A percentile compares a stretch with the other conserved stretches of the same genome.
These are phyloP conservation scores for Ceratocystis eucalypticola DNA, from an alignment of 2,329 filamentous ascomycete genomes.

Conservation along the genomic window DNA sequence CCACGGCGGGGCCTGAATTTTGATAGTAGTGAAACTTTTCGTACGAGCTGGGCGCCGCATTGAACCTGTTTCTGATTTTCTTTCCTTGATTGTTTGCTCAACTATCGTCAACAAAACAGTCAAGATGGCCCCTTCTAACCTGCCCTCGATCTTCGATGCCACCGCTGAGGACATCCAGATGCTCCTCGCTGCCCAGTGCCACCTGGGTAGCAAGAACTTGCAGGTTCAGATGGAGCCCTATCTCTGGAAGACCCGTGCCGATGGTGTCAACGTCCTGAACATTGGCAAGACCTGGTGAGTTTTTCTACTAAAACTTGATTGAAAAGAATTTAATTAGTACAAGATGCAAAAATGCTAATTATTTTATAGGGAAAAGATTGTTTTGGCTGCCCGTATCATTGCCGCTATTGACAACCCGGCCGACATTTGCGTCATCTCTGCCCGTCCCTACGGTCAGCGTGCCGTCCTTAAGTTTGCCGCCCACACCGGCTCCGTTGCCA, in stretches of 20 bases:
- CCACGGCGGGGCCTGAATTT: conserved; percentile 18
- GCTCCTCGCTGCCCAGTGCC: conserved; percentile 91
- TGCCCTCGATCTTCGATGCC: conserved; percentile 90
- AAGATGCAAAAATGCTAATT: conserved; percentile 21
- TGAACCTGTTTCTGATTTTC: conserved; percentile 27
- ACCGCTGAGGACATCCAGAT: conserved; percentile 98
- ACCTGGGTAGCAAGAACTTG: conserved; percentile 97
- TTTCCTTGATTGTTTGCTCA: conserved; percentile 23
- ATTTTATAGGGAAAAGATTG: conserved; percentile 84
- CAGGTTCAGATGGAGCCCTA: conserved; percentile 99
- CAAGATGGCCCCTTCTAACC: conserved; percentile 92
- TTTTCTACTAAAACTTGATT: not conserved
- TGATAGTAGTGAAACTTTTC: conserved; percentile 25
- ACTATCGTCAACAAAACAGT: conserved; percentile 32
- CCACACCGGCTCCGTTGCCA: conserved; percentile 95
- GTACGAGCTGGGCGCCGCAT: conserved; percentile 26
- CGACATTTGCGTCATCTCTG: conserved; percentile 98
- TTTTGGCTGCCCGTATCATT: conserved; percentile 96
- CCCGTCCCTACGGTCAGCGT: conserved; percentile 98
- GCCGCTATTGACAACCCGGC: conserved; percentile 98
- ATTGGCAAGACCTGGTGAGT: conserved; percentile 98
- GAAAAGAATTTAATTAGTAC: not conserved
- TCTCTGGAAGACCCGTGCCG: conserved; percentile 98
- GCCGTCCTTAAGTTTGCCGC: conserved; percentile 99
- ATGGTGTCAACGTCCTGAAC: conserved; percentile 98